Conservation (phyloP, 2,329 filamentous ascomycete species). For the Neoascochyta sp. region DNA sequence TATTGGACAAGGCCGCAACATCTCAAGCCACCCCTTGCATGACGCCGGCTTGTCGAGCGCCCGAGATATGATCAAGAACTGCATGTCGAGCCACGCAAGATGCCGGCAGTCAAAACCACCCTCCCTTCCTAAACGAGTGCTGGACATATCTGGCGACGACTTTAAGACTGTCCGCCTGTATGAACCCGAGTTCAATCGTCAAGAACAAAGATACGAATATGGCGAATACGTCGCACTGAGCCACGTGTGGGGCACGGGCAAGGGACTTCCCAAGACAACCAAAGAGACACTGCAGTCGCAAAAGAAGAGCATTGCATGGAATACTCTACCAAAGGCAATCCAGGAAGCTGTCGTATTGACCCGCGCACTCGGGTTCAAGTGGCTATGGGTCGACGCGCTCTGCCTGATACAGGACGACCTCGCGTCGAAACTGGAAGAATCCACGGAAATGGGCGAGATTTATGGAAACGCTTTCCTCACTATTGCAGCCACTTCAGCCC, state of each 20-base stretch:
- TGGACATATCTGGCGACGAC: slow-evolving; percentile 29
- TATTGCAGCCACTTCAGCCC: slow-evolving; percentile 32
- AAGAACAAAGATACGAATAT: slow-evolving; percentile 27
- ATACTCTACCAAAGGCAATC: slow-evolving; percentile 28
- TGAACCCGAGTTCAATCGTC: slow-evolving; percentile 23
- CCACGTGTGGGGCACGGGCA: slow-evolving; percentile 32
- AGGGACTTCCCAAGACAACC: slow-evolving; percentile 29
- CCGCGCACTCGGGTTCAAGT: slow-evolving; percentile 33
- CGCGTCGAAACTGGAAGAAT: slow-evolving; percentile 24
- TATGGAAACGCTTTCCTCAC: slow-evolving; percentile 34
- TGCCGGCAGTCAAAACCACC: slow-evolving; percentile 23
- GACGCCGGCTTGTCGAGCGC: slow-evolving; percentile 25
- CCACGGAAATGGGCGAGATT: slow-evolving; percentile 26
- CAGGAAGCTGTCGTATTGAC: slow-evolving; percentile 37
- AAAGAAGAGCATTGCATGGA: slow-evolving; percentile 29
- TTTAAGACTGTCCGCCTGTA: slow-evolving; percentile 30
- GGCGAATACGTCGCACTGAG: slow-evolving; percentile 34
- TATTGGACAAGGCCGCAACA: slow-evolving; percentile 32
- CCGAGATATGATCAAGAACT: slow-evolving; percentile 27
- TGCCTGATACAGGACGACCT: slow-evolving; percentile 34
- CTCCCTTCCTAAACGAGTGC: slow-evolving; percentile 27
- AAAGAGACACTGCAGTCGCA: slow-evolving; percentile 22
- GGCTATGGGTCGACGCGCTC: slow-evolving; percentile 37
- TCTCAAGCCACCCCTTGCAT: slow-evolving; percentile 28
- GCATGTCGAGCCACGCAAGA: slow-evolving; percentile 28